phyloP scores from a whole-genome alignment of 441 rosid genomes.

The Jatropha podagrica region DNA sequence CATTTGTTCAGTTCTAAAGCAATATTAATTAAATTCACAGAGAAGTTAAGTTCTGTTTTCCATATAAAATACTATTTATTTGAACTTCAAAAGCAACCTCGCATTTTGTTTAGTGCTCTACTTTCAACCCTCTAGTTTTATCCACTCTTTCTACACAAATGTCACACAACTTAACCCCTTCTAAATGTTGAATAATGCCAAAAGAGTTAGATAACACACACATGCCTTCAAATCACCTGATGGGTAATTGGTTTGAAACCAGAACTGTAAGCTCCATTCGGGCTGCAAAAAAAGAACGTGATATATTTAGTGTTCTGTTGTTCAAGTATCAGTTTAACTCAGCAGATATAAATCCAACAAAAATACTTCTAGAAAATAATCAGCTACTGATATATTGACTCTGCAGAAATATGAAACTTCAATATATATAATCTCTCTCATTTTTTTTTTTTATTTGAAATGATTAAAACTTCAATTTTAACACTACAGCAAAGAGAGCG shows the following conservation, averaged over 20 bases:
- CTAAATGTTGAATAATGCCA: constrained; percentile 8
- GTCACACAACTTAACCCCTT: neutral
- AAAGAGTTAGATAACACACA: constrained; percentile 27
- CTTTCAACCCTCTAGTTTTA: neutral
- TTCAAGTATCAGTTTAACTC: constrained; percentile 9
- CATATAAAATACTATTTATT: too few relatives aligned
- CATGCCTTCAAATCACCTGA: constrained; percentile 89
- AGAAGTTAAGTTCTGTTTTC: neutral
- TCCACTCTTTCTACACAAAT: neutral
- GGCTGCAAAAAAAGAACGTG: constrained; percentile 45
- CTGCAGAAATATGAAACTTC: too few relatives aligned
- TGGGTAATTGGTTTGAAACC: constrained; percentile 96
- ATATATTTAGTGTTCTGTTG: neutral
- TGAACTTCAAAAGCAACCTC: neutral
- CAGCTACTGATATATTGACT: neutral
- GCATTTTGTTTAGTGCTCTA: neutral
- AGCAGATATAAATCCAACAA: neutral
- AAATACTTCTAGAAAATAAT: neutral
- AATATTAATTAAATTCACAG: neutral
- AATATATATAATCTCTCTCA: too few relatives aligned
- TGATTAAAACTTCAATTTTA: neutral
- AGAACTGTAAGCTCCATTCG: constrained; percentile 95
- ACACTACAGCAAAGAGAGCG: neutral
- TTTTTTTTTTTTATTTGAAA: neutral
- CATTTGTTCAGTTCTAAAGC: neutral